These are phyloP conservation scores for Lyophyllum shimeji DNA, from an alignment of 768 basidiomycete genomes.

Conservation along the genomic window DNA sequence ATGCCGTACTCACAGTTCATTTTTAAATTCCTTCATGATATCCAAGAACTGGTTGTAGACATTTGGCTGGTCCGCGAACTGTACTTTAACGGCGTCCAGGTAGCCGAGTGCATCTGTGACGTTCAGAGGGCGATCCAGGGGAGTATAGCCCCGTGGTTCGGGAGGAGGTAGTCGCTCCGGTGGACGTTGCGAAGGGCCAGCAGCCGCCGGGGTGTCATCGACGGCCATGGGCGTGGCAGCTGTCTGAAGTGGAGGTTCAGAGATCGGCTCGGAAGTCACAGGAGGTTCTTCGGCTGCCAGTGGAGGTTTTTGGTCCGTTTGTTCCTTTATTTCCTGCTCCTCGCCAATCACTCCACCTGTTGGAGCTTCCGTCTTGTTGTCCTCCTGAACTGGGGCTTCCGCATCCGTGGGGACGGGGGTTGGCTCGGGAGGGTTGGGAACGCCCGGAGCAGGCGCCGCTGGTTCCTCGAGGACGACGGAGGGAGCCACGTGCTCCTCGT, in stretches of 20 bases:
- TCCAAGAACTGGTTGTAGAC: constrained; percentile 94
- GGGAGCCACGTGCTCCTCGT: not conserved
- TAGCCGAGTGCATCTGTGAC: constrained; percentile 94
- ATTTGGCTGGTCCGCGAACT: constrained; percentile 91
- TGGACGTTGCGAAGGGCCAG: constrained; percentile 11
- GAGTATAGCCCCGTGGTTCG: constrained; percentile 30
- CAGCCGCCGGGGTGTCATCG: constrained; percentile 11
- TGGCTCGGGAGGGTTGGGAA: not conserved
- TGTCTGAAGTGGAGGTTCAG: constrained; percentile 5
- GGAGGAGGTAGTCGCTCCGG: constrained; percentile 16
- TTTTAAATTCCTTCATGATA: constrained; percentile 99
- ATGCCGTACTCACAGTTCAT: constrained; percentile 64
- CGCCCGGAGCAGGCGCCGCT: not conserved
- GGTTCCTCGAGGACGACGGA: not conserved
- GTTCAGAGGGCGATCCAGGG: constrained; percentile 70
- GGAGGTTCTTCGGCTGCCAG: constrained; percentile 10
- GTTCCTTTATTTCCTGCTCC: constrained; percentile 8
- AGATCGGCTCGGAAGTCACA: constrained; percentile 8
- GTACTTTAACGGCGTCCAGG: constrained; percentile 88
- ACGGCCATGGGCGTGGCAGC: constrained; percentile 12
- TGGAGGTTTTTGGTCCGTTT: constrained; percentile 4
- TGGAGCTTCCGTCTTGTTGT: constrained; percentile 8
- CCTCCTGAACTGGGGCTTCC: constrained; percentile 7
- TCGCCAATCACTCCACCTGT: constrained; percentile 11
- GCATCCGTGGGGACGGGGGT: not conserved